A percentile compares a stretch with the other conserved stretches of the same genome.
phyloP scores from a whole-genome alignment of 1,284 basidiomycete genomes.

The Ganoderma resinaceum region DNA sequence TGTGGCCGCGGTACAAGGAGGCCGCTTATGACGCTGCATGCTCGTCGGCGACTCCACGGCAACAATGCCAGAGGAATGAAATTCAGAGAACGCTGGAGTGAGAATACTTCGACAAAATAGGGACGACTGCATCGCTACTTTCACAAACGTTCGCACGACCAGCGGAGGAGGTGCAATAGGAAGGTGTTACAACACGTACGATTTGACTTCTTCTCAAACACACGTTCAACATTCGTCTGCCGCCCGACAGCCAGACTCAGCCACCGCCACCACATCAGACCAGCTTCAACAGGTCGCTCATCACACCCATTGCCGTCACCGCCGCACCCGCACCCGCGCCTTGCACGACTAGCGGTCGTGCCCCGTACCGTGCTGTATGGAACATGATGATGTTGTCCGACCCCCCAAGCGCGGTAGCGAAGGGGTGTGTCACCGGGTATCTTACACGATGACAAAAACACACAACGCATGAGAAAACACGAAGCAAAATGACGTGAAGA shows the following conservation, averaged over 20 bases:
- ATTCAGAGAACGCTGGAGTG: not conserved
- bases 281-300: conserved; percentile 81
- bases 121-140: not conserved
- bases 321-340: conserved; percentile 96
- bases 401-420: conserved; percentile 93
- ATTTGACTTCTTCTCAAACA: conserved; percentile 2
- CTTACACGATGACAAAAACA: conserved; percentile 46
- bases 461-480: not conserved
- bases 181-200: not conserved
- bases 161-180: not conserved
- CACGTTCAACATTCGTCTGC: not conserved
- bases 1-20: not conserved
- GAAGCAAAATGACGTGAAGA: no score
- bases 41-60: not conserved
- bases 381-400: conserved; percentile 99
- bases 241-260: not conserved
- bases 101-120: not conserved
- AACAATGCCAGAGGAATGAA: not conserved
- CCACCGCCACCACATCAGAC: conserved; percentile 34
- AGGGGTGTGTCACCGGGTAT: conserved; percentile 90
- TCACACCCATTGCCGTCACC: conserved; percentile 98
- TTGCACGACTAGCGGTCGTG: conserved; percentile 90
- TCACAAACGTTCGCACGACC: not conserved
- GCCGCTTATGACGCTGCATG: not conserved
- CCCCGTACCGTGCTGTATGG: conserved; percentile 89